Evolutionary conservation across 352 stramenopile species (phyloP).

Genomic region (Pythium vanterpoolii): DNA sequence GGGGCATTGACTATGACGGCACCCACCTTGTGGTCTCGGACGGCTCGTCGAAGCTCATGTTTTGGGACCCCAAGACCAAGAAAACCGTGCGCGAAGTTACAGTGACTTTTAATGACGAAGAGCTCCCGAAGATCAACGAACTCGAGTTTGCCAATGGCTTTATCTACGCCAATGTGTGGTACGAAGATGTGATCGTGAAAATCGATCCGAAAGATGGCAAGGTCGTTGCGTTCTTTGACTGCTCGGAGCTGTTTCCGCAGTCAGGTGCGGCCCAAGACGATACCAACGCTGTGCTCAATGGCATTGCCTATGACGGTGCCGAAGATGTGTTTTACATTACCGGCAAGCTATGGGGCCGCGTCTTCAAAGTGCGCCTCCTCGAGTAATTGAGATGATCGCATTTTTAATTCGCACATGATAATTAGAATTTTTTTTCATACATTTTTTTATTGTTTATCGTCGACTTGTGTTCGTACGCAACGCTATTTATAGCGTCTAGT

Average conservation of each 20-base stretch:
- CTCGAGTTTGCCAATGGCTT: constrained; percentile 91
- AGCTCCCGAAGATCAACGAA: constrained; percentile 89
- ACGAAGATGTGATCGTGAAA: constrained; percentile 89
- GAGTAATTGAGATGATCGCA: constrained; percentile 30
- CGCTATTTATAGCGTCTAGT: too few species aligned
- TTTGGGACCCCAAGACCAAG: constrained; percentile 89
- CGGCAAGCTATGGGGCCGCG: constrained; percentile 89
- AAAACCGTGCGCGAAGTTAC: constrained; percentile 66
- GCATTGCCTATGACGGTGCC: constrained; percentile 89
- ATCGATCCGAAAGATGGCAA: constrained; percentile 86
- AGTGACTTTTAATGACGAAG: constrained; percentile 42
- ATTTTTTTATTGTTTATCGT: too few species aligned
- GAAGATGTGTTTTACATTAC: constrained; percentile 92
- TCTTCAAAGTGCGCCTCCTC: constrained; percentile 87
- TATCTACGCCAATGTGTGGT: constrained; percentile 96
- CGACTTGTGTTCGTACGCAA: too few species aligned
- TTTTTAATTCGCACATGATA: too few species aligned
- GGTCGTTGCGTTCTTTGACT: constrained; percentile 89
- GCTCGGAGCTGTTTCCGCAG: constrained; percentile 50
- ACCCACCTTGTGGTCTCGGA: constrained; percentile 80
- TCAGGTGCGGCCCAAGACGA: constrained; percentile 46
- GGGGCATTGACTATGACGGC: constrained; percentile 89
- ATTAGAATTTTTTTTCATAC: too few species aligned
- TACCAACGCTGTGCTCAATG: constrained; percentile 88
- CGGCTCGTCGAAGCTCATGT: constrained; percentile 86